These are phyloP conservation scores for Lentinula sp. DNA, from an alignment of 768 basidiomycete species.

Conservation along the genomic window DNA sequence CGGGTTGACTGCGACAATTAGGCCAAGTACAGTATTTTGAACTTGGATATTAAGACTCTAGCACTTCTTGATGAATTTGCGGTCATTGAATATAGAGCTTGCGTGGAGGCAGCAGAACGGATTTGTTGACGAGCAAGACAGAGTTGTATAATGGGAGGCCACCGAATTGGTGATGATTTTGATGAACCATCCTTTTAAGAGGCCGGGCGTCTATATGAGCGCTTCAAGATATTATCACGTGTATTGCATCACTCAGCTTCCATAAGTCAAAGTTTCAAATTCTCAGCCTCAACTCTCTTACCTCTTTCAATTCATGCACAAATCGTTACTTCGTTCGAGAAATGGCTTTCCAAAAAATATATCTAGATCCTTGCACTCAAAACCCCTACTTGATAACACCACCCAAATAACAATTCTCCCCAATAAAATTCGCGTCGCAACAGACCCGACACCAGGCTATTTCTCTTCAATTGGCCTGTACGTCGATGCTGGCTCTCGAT, in stretches of 20 bases:
- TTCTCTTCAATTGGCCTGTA: slow-evolving; percentile 93
- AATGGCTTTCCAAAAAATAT: slow-evolving; percentile 3
- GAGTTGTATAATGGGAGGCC: too few species aligned
- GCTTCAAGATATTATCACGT: neutral
- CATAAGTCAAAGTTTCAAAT: too few species aligned
- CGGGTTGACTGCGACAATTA: neutral
- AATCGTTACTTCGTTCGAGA: neutral
- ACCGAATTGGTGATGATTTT: too few species aligned
- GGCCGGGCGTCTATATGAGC: too few species aligned
- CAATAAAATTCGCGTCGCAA: slow-evolving; percentile 89
- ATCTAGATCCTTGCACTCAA: slow-evolving; percentile 9
- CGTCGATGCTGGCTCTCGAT: slow-evolving; percentile 89
- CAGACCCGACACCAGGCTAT: slow-evolving; percentile 86
- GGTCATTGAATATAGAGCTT: too few species aligned
- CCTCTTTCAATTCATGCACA: neutral
- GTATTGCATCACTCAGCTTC: neutral
- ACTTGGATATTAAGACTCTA: too few species aligned
- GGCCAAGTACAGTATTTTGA: neutral
- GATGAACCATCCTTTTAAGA: too few species aligned
- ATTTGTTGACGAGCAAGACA: too few species aligned
- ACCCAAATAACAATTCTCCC: slow-evolving; percentile 76
- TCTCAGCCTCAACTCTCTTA: neutral
- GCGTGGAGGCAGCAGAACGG: too few species aligned
- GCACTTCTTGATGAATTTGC: too few species aligned
- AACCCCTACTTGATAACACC: slow-evolving; percentile 19